Evolutionary conservation across 2,329 filamentous ascomycete genomes (phyloP).

Genomic region (Mycogone perniciosa): DNA sequence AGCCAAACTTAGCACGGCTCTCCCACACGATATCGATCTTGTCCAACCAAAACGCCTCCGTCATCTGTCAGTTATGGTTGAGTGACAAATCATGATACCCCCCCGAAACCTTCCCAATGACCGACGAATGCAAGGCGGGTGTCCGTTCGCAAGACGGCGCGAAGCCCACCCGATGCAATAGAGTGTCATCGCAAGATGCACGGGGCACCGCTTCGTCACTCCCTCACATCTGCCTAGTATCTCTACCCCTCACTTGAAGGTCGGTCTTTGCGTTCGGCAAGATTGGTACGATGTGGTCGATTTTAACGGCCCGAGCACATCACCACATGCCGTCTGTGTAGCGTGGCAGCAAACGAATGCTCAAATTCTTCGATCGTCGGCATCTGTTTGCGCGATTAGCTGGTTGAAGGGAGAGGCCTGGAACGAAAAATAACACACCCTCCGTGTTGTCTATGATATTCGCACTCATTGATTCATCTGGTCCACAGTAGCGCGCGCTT

Average conservation of each 20-base stretch:
- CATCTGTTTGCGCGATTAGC: background rate
- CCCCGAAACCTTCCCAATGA: background rate
- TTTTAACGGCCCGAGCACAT: too few relatives aligned
- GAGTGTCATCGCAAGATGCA: background rate
- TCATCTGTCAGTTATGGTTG: background rate
- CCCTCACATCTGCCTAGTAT: too few relatives aligned
- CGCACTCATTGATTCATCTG: background rate
- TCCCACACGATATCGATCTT: background rate
- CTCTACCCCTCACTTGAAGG: background rate
- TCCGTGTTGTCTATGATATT: background rate
- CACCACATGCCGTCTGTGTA: background rate
- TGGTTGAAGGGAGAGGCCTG: background rate
- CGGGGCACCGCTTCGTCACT: too few relatives aligned
- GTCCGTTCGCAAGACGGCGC: constrained; percentile 1
- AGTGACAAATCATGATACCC: background rate
- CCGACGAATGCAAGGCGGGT: background rate
- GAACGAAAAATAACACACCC: background rate
- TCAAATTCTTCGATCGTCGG: background rate
- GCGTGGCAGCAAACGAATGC: background rate
- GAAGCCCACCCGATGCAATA: background rate
- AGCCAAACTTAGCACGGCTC: background rate
- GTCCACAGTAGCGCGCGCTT: background rate
- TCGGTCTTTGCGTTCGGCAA: too few relatives aligned
- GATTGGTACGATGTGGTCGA: too few relatives aligned
- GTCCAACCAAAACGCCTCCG: background rate